Conservation (phyloP, 2,329 filamentous ascomycete species). For the Arachnomyces sp. region DNA sequence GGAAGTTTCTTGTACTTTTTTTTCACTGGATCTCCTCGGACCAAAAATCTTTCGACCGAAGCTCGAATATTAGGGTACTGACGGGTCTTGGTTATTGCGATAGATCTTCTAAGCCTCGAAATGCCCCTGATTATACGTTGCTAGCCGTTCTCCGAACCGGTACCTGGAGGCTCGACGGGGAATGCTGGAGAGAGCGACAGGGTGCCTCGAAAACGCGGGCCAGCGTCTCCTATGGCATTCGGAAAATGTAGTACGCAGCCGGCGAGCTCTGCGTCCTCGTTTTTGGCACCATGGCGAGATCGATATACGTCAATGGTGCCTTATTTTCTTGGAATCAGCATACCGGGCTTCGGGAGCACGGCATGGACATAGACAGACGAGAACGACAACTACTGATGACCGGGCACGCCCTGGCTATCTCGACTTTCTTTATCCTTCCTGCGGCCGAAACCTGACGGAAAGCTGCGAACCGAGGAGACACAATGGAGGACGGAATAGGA, state of each 20-base stretch:
- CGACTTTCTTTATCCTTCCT: slow-evolving; percentile 34
- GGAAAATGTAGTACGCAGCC: slow-evolving; percentile 30
- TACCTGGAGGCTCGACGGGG: slow-evolving; percentile 19
- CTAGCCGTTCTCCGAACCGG: too few species aligned
- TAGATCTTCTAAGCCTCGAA: too few species aligned
- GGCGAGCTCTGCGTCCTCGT: slow-evolving; percentile 25
- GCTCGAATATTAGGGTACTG: too few species aligned
- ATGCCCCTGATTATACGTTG: too few species aligned
- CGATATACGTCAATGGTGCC: slow-evolving; percentile 25
- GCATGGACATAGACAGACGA: too few species aligned
- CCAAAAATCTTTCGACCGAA: too few species aligned
- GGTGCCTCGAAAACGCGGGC: slow-evolving; percentile 43
- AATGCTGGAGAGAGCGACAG: slow-evolving; percentile 45
- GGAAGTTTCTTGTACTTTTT: too few species aligned
- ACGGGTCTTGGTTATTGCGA: too few species aligned
- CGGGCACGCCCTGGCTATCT: slow-evolving; percentile 13
- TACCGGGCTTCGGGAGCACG: slow-evolving; percentile 4
- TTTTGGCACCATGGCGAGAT: slow-evolving; percentile 29
- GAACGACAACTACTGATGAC: not conserved
- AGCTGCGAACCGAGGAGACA: slow-evolving; percentile 17
- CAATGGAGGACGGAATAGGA: slow-evolving; percentile 21
- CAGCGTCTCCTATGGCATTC: slow-evolving; percentile 36
- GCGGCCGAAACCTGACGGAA: slow-evolving; percentile 18
- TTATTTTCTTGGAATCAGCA: slow-evolving; percentile 21
- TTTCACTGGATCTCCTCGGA: too few species aligned